Evolutionary conservation across 305 asterid genomes (phyloP).

Genomic region (Caryopteris hybrid): DNA sequence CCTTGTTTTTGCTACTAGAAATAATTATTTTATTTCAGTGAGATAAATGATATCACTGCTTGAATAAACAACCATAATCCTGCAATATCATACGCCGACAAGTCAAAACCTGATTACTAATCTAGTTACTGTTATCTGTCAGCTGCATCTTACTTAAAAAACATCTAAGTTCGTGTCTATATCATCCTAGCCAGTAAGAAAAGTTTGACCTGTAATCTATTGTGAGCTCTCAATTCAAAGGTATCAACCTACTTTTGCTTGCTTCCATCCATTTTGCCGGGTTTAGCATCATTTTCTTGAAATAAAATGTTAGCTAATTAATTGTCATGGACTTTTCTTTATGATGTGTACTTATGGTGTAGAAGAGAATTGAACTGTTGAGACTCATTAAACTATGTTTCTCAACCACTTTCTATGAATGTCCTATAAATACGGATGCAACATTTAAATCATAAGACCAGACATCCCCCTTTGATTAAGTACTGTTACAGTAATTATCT

Average conservation of each 20-base stretch:
- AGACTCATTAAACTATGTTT: neutral
- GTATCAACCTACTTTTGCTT: conserved; percentile 20
- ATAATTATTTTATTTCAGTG: neutral
- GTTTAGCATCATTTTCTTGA: conserved; percentile 1
- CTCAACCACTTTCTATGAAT: neutral
- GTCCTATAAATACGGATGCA: conserved; percentile 14
- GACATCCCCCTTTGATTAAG: neutral
- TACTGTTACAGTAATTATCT: conserved; percentile 15
- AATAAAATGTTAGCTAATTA: neutral
- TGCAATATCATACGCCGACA: neutral
- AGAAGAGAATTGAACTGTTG: neutral
- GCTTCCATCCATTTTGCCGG: conserved; percentile 23
- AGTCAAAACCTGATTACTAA: conserved; percentile 9
- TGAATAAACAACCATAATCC: conserved; percentile 19
- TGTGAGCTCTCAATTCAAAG: conserved; percentile 10
- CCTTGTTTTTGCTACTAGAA: neutral
- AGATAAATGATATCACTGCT: conserved; percentile 20
- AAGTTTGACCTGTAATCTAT: conserved; percentile 40
- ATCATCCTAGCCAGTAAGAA: conserved; percentile 12
- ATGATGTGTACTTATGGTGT: neutral
- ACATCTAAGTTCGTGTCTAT: conserved; percentile 27
- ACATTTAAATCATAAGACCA: conserved; percentile 2
- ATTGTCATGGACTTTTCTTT: no score
- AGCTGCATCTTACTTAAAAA: conserved; percentile 19
- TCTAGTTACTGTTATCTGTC: conserved; percentile 12